phyloP scores from a whole-genome alignment of 768 basidiomycete species.

The Mycena amicta region DNA sequence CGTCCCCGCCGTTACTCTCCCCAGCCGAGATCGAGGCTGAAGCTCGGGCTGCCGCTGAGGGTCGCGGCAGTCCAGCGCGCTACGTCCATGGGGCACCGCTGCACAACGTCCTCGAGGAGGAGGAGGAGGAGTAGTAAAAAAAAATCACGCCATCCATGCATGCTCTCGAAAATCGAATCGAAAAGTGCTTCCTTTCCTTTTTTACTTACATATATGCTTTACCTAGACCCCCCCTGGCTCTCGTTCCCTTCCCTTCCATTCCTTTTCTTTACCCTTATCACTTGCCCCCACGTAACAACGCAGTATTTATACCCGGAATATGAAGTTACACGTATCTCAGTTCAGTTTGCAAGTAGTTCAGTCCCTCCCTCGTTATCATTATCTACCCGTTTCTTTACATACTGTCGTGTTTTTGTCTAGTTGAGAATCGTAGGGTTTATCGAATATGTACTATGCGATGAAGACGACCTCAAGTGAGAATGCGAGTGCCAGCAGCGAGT shows the following conservation, averaged over 20 bases:
- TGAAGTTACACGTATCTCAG: no score
- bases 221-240: not conserved
- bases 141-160: conserved; percentile 2
- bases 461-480: no score
- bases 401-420: no score
- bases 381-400: no score
- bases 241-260: conserved; percentile 7
- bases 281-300: no score
- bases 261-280: not conserved
- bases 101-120: conserved; percentile 84
- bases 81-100: conserved; percentile 86
- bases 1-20: conserved; percentile 32
- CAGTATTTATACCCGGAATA: no score
- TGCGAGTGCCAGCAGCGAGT: no score
- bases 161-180: conserved; percentile 10
- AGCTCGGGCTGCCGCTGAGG: conserved; percentile 53
- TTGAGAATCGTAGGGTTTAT: no score
- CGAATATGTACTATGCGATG: no score
- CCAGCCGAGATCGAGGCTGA: conserved; percentile 32
- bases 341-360: no score
- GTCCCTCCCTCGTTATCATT: no score
- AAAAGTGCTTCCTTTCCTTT: not conserved
- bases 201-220: conserved; percentile 5
- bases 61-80: conserved; percentile 65
- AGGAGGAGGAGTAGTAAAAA: conserved; percentile 50